Evolutionary conservation across 805 yeast species (phyloP), one percentile per base, ranked within the genome.

Genomic region (Komagataella ulmi): DNA sequence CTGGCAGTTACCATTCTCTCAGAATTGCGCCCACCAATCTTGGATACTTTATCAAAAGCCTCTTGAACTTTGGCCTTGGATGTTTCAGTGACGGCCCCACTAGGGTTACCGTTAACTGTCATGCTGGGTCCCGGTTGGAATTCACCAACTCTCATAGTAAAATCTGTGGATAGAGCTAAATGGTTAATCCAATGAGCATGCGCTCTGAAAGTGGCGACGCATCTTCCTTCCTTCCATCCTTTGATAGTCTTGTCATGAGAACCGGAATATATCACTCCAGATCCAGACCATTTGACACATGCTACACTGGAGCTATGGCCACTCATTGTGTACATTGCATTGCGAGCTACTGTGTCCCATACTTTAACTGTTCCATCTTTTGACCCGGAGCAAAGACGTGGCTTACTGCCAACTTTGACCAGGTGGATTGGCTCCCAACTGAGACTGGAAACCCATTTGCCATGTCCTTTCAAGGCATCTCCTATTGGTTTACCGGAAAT

Each of bases 171-270:
- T 46, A 93, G 70, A 0, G 97, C 85, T 54, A 93, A 72, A 67
- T 91, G 98, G 65, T 93, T 93, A 49, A 93, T 93, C 99, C 99
- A 93, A 68, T 93, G 99, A 1, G 95, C 97, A 65, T 93, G 99
- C 47, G 93, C 77, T 64, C 82, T 83, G 57, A 93, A 70, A 2
- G 88, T 81, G 63, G 86, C 88, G 40, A 85, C 73, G 57, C 95
- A 79, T 57, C 77, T 79, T 30, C 97, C 98, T 49, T 77, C 78
- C 46, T 74, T 70, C 99, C 99, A 93, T 1, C 86, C 87, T 65
- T 83, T 85, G 56, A 93, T 84, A 4, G 97, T 86, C 63, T 90
- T 91, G 66, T 93, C 99, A 62, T 93, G 98, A 7, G 97, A 89
- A 1, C 87, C 90, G 36, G 95, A 80, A 65, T 90, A 93, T 43